Conservation (phyloP, 164 flowering plant genomes). For the Buxus sempervirens region DNA sequence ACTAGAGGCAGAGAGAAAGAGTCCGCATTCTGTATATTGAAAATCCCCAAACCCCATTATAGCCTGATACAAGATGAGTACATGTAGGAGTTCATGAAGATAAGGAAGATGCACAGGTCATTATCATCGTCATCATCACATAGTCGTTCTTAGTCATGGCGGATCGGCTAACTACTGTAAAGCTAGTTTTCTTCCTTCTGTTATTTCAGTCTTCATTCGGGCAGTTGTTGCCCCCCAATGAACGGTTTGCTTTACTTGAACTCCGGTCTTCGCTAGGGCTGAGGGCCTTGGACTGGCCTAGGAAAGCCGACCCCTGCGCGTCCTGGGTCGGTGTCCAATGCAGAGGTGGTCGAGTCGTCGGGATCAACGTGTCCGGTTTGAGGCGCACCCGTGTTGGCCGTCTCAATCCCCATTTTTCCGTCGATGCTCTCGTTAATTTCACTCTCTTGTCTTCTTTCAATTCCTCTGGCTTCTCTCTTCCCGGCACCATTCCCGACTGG, state of each 20-base stretch:
- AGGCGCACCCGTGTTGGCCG: constrained; percentile 48
- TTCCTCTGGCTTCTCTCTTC: constrained; percentile 59
- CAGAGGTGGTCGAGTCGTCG: constrained; percentile 44
- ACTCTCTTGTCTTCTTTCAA: constrained; percentile 49
- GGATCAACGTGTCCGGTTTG: constrained; percentile 52
- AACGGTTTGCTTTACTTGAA: constrained; percentile 45
- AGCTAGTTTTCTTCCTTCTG: constrained; percentile 10
- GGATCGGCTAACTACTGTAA: constrained; percentile 7
- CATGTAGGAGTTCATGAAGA: too few relatives aligned
- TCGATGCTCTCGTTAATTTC: constrained; percentile 56
- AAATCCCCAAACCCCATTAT: too few relatives aligned
- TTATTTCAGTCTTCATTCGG: constrained; percentile 16
- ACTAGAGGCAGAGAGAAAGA: too few relatives aligned
- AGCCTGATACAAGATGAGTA: too few relatives aligned
- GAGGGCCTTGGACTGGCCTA: constrained; percentile 81
- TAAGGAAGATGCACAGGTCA: not conserved
- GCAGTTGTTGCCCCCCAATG: constrained; percentile 26
- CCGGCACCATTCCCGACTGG: constrained; percentile 73
- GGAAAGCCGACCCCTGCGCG: constrained; percentile 56
- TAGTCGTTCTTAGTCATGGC: constrained; percentile 13
- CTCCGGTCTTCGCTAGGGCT: constrained; percentile 80
- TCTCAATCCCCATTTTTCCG: constrained; percentile 45
- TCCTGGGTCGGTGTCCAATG: constrained; percentile 64
- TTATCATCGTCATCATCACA: not conserved
- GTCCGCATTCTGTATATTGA: too few relatives aligned